phyloP scores from a whole-genome alignment of 2,329 filamentous ascomycete species.

The Neopestalotiopsis clavispora region DNA sequence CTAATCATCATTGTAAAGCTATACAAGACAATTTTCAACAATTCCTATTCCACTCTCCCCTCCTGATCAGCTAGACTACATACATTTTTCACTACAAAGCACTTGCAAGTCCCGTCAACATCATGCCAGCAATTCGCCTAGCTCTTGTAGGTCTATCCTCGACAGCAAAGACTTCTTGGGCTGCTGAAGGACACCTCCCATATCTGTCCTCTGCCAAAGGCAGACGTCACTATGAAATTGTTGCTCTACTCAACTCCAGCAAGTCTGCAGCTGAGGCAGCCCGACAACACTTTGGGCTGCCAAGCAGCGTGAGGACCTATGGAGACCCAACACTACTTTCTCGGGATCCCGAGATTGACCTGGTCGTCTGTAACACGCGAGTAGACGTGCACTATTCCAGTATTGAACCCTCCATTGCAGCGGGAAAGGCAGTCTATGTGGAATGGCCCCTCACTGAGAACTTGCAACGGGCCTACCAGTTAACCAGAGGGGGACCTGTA shows the following conservation, averaged over 20 bases:
- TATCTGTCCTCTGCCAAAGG: conserved; percentile 57
- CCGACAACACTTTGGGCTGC: conserved; percentile 47
- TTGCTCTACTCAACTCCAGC: conserved; percentile 57
- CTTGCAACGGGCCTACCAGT: conserved; percentile 43
- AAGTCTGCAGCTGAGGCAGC: conserved; percentile 47
- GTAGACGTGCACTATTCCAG: conserved; percentile 57
- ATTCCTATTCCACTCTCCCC: background rate
- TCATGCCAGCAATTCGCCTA: conserved; percentile 56
- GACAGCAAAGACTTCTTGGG: conserved; percentile 58
- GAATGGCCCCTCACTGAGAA: conserved; percentile 64
- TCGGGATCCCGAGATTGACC: conserved; percentile 52
- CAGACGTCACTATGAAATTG: conserved; percentile 49
- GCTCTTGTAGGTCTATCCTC: conserved; percentile 64
- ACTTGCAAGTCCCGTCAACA: background rate
- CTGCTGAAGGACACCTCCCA: conserved; percentile 59
- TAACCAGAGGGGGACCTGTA: conserved; percentile 41
- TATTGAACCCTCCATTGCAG: conserved; percentile 50
- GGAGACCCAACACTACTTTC: conserved; percentile 54
- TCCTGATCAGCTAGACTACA: background rate
- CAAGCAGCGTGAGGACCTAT: conserved; percentile 49
- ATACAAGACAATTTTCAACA: too few relatives aligned
- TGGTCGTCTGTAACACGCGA: conserved; percentile 59
- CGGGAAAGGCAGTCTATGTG: conserved; percentile 58
- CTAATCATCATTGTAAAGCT: too few relatives aligned
- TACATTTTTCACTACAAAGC: background rate